phyloP scores from a whole-genome alignment of 2,329 filamentous ascomycete genomes.

The Fusarium pseudocircinatum region DNA sequence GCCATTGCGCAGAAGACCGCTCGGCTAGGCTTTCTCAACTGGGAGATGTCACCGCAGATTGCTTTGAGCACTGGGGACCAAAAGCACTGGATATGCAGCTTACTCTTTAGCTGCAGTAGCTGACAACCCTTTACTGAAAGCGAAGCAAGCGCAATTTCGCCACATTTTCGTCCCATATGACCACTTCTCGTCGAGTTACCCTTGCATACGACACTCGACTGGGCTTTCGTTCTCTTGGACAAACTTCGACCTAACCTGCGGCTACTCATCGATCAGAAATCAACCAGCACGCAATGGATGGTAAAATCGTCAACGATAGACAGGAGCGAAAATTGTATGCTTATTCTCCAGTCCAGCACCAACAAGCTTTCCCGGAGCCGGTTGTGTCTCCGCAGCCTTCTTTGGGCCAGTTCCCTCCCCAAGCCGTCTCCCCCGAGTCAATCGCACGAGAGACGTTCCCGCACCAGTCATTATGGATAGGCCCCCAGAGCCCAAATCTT shows the following conservation, averaged over 20 bases:
- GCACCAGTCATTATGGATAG: constrained; percentile 10
- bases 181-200: neutral
- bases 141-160: neutral
- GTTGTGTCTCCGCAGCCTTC: constrained; percentile 7
- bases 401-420: neutral
- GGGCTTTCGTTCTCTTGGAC: neutral
- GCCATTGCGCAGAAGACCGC: neutral
- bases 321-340: neutral
- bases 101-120: constrained; percentile 2
- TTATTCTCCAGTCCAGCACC: neutral
- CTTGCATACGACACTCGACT: neutral
- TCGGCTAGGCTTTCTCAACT: neutral
- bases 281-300: constrained; percentile 1
- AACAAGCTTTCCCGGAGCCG: neutral
- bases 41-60: neutral
- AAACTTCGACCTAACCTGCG: neutral
- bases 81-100: neutral
- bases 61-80: neutral
- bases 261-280: neutral
- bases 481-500: constrained; percentile 16
- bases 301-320: neutral
- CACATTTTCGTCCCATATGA: neutral
- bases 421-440: constrained; percentile 1
- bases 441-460: neutral
- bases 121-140: neutral